Conservation (phyloP, 139 green algal genomes). For the Monoraphidium neglectum region DNA sequence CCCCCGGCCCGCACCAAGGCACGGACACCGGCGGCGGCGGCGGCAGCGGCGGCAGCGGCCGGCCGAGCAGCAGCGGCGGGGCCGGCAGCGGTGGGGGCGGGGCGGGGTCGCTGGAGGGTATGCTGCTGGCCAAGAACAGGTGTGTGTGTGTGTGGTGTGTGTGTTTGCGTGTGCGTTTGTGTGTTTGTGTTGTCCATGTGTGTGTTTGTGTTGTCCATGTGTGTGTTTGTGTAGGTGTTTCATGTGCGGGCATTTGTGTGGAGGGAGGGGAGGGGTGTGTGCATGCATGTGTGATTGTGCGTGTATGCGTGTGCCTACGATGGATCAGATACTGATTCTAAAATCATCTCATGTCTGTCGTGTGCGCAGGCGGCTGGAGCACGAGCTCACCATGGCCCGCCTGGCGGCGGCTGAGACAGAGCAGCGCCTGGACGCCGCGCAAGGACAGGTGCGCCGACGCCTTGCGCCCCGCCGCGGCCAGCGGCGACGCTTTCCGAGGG, state of each 20-base stretch:
- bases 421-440: neutral
- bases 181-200: too few relatives aligned
- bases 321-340: neutral
- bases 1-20: conserved; percentile 32
- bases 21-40: neutral
- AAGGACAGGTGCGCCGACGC: neutral
- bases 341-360: too few relatives aligned
- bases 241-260: too few relatives aligned
- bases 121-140: conserved; percentile 83
- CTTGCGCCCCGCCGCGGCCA: too few relatives aligned
- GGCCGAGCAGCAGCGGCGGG: too few relatives aligned
- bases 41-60: neutral
- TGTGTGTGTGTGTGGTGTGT: neutral
- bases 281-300: too few relatives aligned
- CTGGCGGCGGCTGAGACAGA: conserved; percentile 42
- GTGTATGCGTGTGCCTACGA: too few relatives aligned
- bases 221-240: too few relatives aligned
- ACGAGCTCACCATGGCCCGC: conserved; percentile 82
- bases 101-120: conserved; percentile 63
- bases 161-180: too few relatives aligned
- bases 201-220: too few relatives aligned
- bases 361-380: conserved; percentile 87
- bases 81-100: neutral
- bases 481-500: too few relatives aligned
- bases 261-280: too few relatives aligned